Evolutionary conservation across 2,329 filamentous ascomycete species (phyloP), one percentile per base, ranked within the genome.

Genomic region (Sphaerulina musiva): DNA sequence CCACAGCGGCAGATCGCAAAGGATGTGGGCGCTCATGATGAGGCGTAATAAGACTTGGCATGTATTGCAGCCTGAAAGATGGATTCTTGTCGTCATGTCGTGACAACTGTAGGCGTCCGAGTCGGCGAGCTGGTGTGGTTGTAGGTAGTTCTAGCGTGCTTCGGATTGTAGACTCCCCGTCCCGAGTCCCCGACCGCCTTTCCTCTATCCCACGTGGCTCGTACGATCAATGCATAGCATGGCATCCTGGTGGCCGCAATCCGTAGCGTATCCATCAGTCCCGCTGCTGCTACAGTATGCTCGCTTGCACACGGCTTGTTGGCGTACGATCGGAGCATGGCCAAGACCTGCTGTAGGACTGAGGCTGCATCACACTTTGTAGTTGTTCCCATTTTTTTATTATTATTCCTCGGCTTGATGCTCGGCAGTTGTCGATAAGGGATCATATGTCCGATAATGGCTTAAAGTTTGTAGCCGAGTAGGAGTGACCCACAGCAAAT

Each of bases 391-490:
- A 12, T 12, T 8, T 36, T 17, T 17, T 17, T 17, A 17, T 17
- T 9, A 5, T 36, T 36, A 12, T 39, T 20, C 3, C 20, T 20
- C 20, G 20, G 14, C 48, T 38, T 32, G 48, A 11, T 26, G n/a
- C 12, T 51, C 40, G 48, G 48, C 48, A 45, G 48, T 45, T 45
- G 34, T 43, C 20, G 41, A 51, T 4, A 8, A 38, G 32, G 32
- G 14, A 41, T 32, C 9, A 26, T 26, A 46, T 38, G 10, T 36
- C 10, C 41, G 20, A 20, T 20, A 32, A 26, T 41, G 53, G 53
- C 48, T 43, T 55, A 31, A 47, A 55, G 47, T 55, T 42, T 55
- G 51, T 51, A 44, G 32, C 36, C 53, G 53, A 55, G 20, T 34
- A 29, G 26, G 32, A 32, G 7, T 34, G 43, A 41, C 47, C 47